Conservation (phyloP, 768 basidiomycete species). For the Termitomyces sp. region DNA sequence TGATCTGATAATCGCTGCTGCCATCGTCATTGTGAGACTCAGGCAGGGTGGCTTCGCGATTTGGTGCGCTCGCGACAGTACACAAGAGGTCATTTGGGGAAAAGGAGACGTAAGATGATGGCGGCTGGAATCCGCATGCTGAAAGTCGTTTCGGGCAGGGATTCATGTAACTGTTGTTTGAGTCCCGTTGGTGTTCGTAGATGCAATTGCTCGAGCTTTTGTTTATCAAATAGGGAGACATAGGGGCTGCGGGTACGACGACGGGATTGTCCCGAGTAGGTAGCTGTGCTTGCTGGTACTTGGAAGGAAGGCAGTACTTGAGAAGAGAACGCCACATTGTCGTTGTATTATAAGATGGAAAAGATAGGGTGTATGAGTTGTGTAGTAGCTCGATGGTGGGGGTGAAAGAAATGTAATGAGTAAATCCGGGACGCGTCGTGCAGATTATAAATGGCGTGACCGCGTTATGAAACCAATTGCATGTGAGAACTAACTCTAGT, state of each 20-base stretch:
- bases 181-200: neutral
- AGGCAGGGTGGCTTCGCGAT: neutral
- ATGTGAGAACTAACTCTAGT: neutral
- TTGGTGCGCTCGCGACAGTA: neutral
- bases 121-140: neutral
- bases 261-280: neutral
- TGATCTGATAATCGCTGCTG: neutral
- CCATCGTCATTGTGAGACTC: neutral
- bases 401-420: neutral
- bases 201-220: neutral
- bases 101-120: neutral
- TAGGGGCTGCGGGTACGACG: neutral
- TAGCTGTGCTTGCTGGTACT: neutral
- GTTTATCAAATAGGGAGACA: neutral
- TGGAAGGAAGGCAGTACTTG: neutral
- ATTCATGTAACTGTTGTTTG: neutral
- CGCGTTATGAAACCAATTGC: neutral
- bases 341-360: neutral
- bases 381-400: neutral
- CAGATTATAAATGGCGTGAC: neutral
- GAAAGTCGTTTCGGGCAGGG: neutral
- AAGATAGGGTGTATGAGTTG: neutral
- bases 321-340: slow-evolving; percentile 1
- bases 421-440: neutral
- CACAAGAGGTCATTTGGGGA: neutral